phyloP scores from a whole-genome alignment of 192 early-diverging fungal species.

The Coemansia sp. region DNA sequence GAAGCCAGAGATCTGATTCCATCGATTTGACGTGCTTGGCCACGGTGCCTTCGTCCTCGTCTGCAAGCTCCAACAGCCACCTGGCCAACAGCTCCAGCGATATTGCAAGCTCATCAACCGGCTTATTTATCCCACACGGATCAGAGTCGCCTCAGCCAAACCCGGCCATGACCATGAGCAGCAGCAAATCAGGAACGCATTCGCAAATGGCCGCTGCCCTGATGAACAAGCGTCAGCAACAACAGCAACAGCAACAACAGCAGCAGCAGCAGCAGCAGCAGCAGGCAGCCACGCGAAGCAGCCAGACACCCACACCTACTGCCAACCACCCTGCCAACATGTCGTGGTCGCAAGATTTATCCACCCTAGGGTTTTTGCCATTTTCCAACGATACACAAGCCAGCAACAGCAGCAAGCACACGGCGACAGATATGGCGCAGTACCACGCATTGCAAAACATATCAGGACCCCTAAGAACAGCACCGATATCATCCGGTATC shows the following conservation, averaged over 20 bases:
- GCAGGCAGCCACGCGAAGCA: background rate
- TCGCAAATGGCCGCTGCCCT: slow-evolving; percentile 47
- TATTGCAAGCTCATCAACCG: background rate
- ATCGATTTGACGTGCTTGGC: slow-evolving; percentile 45
- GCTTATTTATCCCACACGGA: background rate
- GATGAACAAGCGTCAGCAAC: slow-evolving; percentile 29
- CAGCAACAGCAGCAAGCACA: background rate
- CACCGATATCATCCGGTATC: slow-evolving; percentile 1
- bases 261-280: slow-evolving; percentile 10
- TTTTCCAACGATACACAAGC: background rate
- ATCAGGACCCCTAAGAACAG: background rate
- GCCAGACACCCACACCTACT: slow-evolving; percentile 6
- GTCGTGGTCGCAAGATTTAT: slow-evolving; percentile 31
- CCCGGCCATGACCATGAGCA: background rate
- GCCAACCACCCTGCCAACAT: background rate
- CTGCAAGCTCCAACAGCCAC: background rate
- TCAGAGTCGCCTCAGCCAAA: background rate
- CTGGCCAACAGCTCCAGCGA: background rate
- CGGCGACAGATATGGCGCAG: background rate
- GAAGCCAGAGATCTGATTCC: slow-evolving; percentile 42
- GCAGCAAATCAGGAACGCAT: slow-evolving; percentile 26
- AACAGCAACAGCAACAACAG: slow-evolving; percentile 2
- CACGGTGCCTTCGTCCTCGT: slow-evolving; percentile 20
- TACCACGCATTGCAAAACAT: background rate
- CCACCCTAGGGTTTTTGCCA: slow-evolving; percentile 31